Evolutionary conservation across 225 moss, liverwort and hornwort species (phyloP).

Genomic region (Marchantia polymorpha): DNA sequence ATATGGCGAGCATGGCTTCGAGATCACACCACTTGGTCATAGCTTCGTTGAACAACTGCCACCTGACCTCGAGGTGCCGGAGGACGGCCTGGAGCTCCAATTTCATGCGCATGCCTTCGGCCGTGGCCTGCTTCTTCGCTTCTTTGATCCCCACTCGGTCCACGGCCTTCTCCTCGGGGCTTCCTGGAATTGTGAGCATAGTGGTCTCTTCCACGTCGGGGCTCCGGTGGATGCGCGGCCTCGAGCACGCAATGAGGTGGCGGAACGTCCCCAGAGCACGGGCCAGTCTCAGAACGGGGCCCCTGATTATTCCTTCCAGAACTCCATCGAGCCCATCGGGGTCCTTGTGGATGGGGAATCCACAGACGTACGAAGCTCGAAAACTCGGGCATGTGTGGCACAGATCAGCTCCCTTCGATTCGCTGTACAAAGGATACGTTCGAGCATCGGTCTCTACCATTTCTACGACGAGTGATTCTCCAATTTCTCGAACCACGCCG

Average conservation of each 20-base stretch:
- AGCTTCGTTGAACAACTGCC: constrained; percentile 91
- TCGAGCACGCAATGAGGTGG: constrained; percentile 56
- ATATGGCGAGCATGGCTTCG: constrained; percentile 91
- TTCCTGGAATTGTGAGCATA: constrained; percentile 26
- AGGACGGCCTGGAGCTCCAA: constrained; percentile 57
- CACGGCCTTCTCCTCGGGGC: not conserved
- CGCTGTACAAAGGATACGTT: constrained; percentile 23
- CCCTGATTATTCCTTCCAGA: constrained; percentile 30
- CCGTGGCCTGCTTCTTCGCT: constrained; percentile 26
- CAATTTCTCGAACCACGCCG: not conserved
- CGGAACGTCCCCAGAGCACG: constrained; percentile 52
- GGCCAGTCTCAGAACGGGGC: constrained; percentile 33
- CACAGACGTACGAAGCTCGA: constrained; percentile 29
- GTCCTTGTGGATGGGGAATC: constrained; percentile 30
- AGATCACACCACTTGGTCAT: constrained; percentile 79
- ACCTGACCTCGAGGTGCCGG: constrained; percentile 79
- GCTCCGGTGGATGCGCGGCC: constrained; percentile 51
- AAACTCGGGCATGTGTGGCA: constrained; percentile 29
- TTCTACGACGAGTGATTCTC: not conserved
- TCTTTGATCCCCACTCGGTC: constrained; percentile 5
- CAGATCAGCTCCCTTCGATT: constrained; percentile 19
- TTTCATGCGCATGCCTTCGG: constrained; percentile 36
- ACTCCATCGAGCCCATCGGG: constrained; percentile 31
- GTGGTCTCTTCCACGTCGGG: constrained; percentile 46
- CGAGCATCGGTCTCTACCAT: constrained; percentile 17